Evolutionary conservation across 495 filamentous ascomycete genomes (phyloP), one percentile per base, ranked within the genome.

Genomic region (Daldinia loculata): DNA sequence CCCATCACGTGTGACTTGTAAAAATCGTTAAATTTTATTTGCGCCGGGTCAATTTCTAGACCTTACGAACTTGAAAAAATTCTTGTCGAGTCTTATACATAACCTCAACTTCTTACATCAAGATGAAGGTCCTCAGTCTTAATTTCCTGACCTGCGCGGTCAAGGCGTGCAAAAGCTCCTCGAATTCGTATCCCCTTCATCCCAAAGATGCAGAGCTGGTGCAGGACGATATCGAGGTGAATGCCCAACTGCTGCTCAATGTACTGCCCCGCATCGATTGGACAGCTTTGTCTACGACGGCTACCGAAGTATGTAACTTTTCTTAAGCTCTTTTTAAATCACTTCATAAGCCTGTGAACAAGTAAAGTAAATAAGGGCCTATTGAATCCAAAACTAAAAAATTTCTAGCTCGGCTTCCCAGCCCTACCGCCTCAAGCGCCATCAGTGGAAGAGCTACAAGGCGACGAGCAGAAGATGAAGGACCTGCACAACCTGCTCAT

Each of bases 81-180:
- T 61, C 24, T 34, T 34, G 29, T 38, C 15, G 58, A 60, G n/a
- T 53, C 15, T 17, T 36, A 22, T 45, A 45, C 43, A 22, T 45
- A 45, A 36, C 39, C 39, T 56, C 30, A 56, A 69, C 29, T 24
- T n/a, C 57, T 32, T 39, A 64, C 52, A 24, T 53, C 76, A 82
- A 80, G 64, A 98, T 99, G 95, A 99, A 98, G 80, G 83, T 99
- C 66, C 88, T 99, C 51, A 98, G 94, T 53, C 91, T 95, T 72
- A 98, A 98, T 81, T 99, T 98, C 80, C 85, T 99, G 74, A 94
- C 93, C 66, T 99, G 95, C 86, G 94, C 95, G 22, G 90, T 97
- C 73, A 97, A 97, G 81, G 80, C 91, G 38, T 99, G 95, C 90
- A 97, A 97, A 80, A 82, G 89, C 61, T 87, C 87, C 8, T 79